These are phyloP conservation scores for Thymus mandschuricus DNA, from an alignment of 257 asterid genomes.

Conservation along the genomic window DNA sequence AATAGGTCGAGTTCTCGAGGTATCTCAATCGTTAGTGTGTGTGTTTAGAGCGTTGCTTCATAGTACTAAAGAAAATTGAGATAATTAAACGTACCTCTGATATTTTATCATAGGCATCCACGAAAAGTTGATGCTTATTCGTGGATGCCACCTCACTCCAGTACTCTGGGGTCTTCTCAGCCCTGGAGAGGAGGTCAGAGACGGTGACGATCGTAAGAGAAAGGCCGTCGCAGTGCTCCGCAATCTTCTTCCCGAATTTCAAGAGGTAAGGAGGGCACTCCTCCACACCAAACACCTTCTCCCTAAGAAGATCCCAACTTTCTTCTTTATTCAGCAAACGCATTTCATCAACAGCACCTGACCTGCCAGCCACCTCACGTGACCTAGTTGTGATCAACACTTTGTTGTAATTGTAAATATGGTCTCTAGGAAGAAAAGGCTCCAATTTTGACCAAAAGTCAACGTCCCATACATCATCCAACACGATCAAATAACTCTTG, in stretches of 20 bases:
- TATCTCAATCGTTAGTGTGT: too few species aligned
- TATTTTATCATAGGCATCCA: conserved; percentile 8
- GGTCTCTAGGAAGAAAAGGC: conserved; percentile 16
- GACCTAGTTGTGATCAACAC: conserved; percentile 39
- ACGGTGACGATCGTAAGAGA: conserved; percentile 30
- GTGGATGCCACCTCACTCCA: conserved; percentile 25
- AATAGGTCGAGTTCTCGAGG: too few species aligned
- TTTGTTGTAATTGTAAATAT: not conserved
- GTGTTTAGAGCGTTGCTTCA: too few species aligned
- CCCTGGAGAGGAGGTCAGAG: conserved; percentile 21
- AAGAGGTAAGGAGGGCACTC: not conserved
- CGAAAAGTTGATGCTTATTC: not conserved
- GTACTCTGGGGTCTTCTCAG: not conserved
- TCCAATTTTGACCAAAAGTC: conserved; percentile 6
- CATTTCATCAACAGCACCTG: not conserved
- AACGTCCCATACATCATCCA: conserved; percentile 38
- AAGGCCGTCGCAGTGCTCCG: conserved; percentile 28
- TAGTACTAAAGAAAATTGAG: too few species aligned
- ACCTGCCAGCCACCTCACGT: not conserved
- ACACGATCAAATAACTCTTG: conserved; percentile 14
- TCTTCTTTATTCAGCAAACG: not conserved
- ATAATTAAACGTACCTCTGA: not conserved
- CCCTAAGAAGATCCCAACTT: conserved; percentile 16
- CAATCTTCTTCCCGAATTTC: conserved; percentile 16
- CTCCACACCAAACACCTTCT: conserved; percentile 1